Evolutionary conservation across 2,329 filamentous ascomycete genomes (phyloP), one percentile per base, ranked within the genome.

Genomic region (Fusarium piperis): DNA sequence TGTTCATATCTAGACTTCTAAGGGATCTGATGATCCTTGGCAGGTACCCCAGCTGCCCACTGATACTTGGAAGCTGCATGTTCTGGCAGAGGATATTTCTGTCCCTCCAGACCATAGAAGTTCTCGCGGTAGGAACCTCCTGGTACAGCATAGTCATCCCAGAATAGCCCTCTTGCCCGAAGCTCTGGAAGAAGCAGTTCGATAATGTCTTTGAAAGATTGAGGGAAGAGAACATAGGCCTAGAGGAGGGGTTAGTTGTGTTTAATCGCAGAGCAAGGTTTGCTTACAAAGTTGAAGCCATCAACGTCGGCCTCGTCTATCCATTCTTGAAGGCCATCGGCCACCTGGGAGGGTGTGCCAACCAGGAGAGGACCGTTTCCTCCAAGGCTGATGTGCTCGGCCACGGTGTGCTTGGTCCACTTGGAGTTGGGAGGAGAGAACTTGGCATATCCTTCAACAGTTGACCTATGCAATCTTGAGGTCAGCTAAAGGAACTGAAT

Each of bases 331-430:
- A 94, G 83, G 46, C 87, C 85, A 76, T 94, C 91, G 0, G 90
- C 92, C 2, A 93, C 90, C 70, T 89, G 87, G 16, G 84, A 78
- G 0, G 91, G 83, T 0, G 90, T 93, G 0, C 92, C 92, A 0
- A 93, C 89, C 3, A 90, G 79, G 0, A 90, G 85, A 0, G 90
- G 88, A 0, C 91, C 90, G 18, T 92, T 86, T 2, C 92, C 92
- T 6, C 92, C 92, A 13, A 93, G 85, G 44, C 87, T 89, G 56
- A 93, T 87, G 70, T 92, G 89, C 74, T 92, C 86, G 0, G 90
- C 91, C 6, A 94, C 86, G 0, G 90, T 92, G 53, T 88, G 84
- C 78, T 93, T 93, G 1, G 91, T 94, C 92, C 92, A 94, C 75
- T 91, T 92, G 0, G 86, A 83, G 3, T 88, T 87, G 3, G 84